phyloP scores from a whole-genome alignment of 2,329 filamentous ascomycete genomes.

The Botrytis squamosa region DNA sequence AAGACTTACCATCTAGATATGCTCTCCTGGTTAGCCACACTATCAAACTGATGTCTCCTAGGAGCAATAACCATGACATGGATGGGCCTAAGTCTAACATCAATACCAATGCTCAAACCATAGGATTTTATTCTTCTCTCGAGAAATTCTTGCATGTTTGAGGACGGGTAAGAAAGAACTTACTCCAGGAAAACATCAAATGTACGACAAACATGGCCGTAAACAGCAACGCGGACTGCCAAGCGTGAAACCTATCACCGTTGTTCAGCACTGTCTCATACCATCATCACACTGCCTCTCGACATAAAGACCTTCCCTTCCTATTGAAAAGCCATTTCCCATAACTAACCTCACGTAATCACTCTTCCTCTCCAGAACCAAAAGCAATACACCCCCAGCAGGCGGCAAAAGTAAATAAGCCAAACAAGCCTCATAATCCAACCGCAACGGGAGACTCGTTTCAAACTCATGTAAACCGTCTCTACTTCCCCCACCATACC shows the following conservation, averaged over 20 bases:
- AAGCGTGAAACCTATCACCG: conserved; percentile 78
- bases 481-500: conserved; percentile 2
- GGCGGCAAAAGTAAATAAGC: conserved; percentile 87
- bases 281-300: not conserved
- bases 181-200: conserved; percentile 82
- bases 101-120: not conserved
- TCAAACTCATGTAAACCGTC: conserved; percentile 78
- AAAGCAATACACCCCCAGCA: conserved; percentile 76
- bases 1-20: conserved; percentile 68
- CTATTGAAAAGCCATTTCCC: not conserved
- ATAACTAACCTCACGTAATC: conserved; percentile 76
- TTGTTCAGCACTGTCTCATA: conserved; percentile 5
- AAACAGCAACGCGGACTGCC: conserved; percentile 87
- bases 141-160: not conserved
- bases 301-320: not conserved
- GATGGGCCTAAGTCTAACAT: conserved; percentile 45
- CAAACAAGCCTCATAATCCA: conserved; percentile 87
- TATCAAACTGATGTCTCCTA: conserved; percentile 73
- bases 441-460: conserved; percentile 79
- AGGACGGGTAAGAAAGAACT: not conserved
- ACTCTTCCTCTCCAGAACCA: conserved; percentile 89
- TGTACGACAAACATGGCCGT: conserved; percentile 73
- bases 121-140: not conserved
- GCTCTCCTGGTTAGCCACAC: conserved; percentile 74
- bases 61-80: conserved; percentile 79